These are phyloP conservation scores for Eucalyptus fibrosa DNA, from an alignment of 345 rosid species.

Conservation along the genomic window DNA sequence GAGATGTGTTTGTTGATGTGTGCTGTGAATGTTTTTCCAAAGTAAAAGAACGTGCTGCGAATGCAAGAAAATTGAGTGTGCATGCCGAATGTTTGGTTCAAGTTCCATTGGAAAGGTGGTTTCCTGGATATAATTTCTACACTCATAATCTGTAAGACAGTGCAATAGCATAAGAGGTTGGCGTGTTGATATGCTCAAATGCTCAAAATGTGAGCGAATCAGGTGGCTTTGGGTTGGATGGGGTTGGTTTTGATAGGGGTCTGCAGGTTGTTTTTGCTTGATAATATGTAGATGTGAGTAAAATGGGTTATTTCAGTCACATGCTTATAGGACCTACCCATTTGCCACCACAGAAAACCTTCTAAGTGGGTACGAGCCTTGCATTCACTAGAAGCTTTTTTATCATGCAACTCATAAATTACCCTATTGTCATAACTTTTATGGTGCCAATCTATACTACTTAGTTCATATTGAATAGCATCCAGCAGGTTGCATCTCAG, in stretches of 20 bases:
- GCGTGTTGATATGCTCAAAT: neutral
- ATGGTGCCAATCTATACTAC: neutral
- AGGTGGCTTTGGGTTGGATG: neutral
- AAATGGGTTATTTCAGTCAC: neutral
- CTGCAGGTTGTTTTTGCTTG: neutral
- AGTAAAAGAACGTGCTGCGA: neutral
- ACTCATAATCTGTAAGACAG: neutral
- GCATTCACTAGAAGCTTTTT: neutral
- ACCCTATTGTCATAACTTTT: neutral
- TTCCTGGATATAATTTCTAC: neutral
- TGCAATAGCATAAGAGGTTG: neutral
- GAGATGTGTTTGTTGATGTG: neutral
- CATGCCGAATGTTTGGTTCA: neutral
- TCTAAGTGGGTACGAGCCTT: neutral
- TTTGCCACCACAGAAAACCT: neutral
- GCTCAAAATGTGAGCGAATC: neutral
- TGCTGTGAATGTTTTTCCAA: neutral
- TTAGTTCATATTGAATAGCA: neutral
- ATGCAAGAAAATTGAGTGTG: neutral
- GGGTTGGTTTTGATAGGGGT: neutral
- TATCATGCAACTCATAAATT: neutral
- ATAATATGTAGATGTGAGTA: neutral
- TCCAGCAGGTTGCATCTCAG: neutral
- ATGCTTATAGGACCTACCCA: neutral
- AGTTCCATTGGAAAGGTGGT: neutral